Evolutionary conservation across 202 grass and related monocot species (phyloP), one percentile per base, ranked within the genome.

Genomic region (Zoysia matrella): DNA sequence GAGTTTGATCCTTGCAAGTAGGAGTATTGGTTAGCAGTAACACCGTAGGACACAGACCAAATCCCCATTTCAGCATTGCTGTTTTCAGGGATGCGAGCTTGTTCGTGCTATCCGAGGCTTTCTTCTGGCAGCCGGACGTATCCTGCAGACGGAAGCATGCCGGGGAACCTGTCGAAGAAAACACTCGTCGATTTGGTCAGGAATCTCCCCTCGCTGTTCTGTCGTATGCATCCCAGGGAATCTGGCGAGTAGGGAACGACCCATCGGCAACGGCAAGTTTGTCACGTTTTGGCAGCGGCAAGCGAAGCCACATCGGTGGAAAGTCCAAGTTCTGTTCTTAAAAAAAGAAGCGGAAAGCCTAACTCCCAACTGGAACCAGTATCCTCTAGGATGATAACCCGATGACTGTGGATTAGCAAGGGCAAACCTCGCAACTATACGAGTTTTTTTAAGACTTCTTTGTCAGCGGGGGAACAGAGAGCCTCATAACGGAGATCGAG

Each of bases 1-100:
- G 36, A 63, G 60, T 63, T 42, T 67, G 39, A 56, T 68, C 14
- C 76, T 79, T 79, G 76, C 76, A 79, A 78, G 75, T 43, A 22
- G 65, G 30, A 36, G 30, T n/a, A n/a, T n/a, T 36, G 16, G 11
- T 43, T 11, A 43, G 15, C 0, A 47, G 15, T 44, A 43, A 66
- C 30, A 16, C 8, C 4, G 8, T 15, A 52, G 8, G 5, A 66
- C 30, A 47, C 11, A 44, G 61, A 60, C 49, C 53, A 36, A 6
- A 73, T 43, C 45, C 45, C 45, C 11, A 14, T 6, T 16, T 11
- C 12, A 7, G 41, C 75, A 44, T 65, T 52, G 49, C 62, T 52
- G 41, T 42, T 52, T 43, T 12, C 0, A 36, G 74, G 14, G 3
- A 4, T 4, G 15, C 60, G 61, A 52, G 1, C 60, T 40, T 51